These are phyloP conservation scores for Aspergillus fischeri DNA, from an alignment of 2,329 filamentous ascomycete genomes.

Conservation along the genomic window DNA sequence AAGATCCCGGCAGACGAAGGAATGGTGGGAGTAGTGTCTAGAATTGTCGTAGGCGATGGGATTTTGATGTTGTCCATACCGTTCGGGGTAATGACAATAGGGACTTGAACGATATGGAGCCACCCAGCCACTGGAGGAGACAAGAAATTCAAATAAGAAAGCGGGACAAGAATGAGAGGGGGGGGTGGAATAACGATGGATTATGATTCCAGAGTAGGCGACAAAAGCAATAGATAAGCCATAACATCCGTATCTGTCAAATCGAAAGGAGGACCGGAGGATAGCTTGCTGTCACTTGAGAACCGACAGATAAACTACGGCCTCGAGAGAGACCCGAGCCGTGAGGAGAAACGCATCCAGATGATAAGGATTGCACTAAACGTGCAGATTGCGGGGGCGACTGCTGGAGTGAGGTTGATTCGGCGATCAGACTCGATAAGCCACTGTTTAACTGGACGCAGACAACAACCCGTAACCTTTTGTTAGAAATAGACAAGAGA, in stretches of 20 bases:
- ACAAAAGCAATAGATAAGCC: conserved; percentile 12
- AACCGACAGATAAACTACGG: conserved; percentile 19
- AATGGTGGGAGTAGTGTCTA: conserved; percentile 31
- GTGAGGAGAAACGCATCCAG: conserved; percentile 20
- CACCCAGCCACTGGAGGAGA: not conserved
- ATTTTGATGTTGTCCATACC: conserved; percentile 59
- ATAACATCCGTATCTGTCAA: conserved; percentile 6
- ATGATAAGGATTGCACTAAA: conserved; percentile 19
- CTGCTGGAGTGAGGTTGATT: conserved; percentile 20
- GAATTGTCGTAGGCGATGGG: conserved; percentile 55
- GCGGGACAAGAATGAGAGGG: not conserved
- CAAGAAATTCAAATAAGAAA: not conserved
- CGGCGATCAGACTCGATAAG: conserved; percentile 13
- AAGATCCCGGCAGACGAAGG: conserved; percentile 20
- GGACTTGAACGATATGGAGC: conserved; percentile 1
- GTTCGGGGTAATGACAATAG: conserved; percentile 12
- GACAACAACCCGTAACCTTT: conserved; percentile 5
- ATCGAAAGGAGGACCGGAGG: conserved; percentile 5
- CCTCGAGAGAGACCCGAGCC: conserved; percentile 8
- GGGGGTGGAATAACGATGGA: not conserved
- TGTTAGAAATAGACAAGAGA: conserved; percentile 7
- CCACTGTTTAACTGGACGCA: not conserved
- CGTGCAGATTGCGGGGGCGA: conserved; percentile 22
- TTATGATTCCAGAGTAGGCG: not conserved
- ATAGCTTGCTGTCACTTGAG: conserved; percentile 1